Conservation (phyloP, 805 yeast species). For the Wickerhamomyces bisporus region DNA sequence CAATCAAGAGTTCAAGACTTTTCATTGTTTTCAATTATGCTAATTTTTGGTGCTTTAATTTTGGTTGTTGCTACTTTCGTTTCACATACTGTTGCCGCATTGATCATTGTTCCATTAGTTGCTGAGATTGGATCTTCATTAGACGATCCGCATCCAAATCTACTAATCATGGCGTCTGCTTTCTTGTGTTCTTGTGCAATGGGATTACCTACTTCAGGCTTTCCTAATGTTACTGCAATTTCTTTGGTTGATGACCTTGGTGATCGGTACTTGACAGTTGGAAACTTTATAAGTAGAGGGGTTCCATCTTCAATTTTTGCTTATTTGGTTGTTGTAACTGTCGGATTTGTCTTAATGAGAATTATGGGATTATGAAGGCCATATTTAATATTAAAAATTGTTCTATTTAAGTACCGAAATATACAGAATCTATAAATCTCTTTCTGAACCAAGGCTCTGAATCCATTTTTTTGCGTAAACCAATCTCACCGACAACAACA, state of each 20-base stretch:
- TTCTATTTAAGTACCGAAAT: conserved; percentile 56
- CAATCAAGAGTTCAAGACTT: conserved; percentile 61
- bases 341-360: conserved; percentile 75
- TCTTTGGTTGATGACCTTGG: conserved; percentile 93
- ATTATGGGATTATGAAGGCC: conserved; percentile 41
- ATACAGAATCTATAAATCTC: conserved; percentile 69
- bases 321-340: conserved; percentile 63
- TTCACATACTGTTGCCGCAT: conserved; percentile 95
- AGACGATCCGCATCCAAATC: conserved; percentile 75
- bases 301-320: conserved; percentile 81
- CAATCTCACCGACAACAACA: conserved; percentile 64
- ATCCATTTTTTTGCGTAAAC: conserved; percentile 42
- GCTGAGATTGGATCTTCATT: conserved; percentile 79
- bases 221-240: conserved; percentile 96
- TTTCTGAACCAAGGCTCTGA: conserved; percentile 55
- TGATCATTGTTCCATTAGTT: conserved; percentile 86
- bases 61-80: conserved; percentile 89
- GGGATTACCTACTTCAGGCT: conserved; percentile 97
- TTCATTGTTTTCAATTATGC: conserved; percentile 65
- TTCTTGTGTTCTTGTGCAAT: conserved; percentile 87
- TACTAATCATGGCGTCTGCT: conserved; percentile 63
- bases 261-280: conserved; percentile 80
- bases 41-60: conserved; percentile 78
- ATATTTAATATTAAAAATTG: neutral
- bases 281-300: conserved; percentile 84